A percentile compares a stretch with the other conserved stretches of the same genome.
Conservation (phyloP, 164 flowering plant species). For the Piper longum region DNA sequence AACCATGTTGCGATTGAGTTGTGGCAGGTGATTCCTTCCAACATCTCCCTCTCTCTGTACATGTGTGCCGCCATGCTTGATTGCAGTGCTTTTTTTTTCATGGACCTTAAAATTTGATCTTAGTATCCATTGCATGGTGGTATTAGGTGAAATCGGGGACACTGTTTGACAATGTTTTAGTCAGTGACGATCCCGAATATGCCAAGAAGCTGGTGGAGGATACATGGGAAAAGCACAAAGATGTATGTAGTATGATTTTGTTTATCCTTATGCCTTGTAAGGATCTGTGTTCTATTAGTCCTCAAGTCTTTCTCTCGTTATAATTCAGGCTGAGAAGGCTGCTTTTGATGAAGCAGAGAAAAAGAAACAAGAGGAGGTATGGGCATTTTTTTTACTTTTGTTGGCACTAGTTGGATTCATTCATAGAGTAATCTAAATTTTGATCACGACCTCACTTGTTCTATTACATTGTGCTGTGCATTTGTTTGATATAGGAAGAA, state of each 20-base stretch:
- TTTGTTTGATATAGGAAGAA: slow-evolving; percentile 5
- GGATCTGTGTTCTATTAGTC: background rate
- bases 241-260: slow-evolving; percentile 9
- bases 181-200: slow-evolving; percentile 71
- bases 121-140: background rate
- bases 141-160: slow-evolving; percentile 42
- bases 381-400: no score
- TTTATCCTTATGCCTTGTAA: background rate
- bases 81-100: background rate
- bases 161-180: slow-evolving; percentile 58
- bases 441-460: background rate
- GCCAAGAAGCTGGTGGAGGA: slow-evolving; percentile 57
- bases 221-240: slow-evolving; percentile 33
- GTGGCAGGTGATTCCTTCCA: slow-evolving; percentile 31
- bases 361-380: slow-evolving; percentile 42
- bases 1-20: slow-evolving; percentile 45
- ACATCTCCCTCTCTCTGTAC: background rate
- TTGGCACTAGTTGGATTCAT: no score
- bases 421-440: background rate
- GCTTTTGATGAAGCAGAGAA: slow-evolving; percentile 59
- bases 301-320: background rate
- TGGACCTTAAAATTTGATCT: no score
- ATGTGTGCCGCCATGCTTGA: background rate
- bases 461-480: background rate
- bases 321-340: slow-evolving; percentile 37